Conservation (phyloP, 495 filamentous ascomycete species). For the Aspergillus carlsbadensis region DNA sequence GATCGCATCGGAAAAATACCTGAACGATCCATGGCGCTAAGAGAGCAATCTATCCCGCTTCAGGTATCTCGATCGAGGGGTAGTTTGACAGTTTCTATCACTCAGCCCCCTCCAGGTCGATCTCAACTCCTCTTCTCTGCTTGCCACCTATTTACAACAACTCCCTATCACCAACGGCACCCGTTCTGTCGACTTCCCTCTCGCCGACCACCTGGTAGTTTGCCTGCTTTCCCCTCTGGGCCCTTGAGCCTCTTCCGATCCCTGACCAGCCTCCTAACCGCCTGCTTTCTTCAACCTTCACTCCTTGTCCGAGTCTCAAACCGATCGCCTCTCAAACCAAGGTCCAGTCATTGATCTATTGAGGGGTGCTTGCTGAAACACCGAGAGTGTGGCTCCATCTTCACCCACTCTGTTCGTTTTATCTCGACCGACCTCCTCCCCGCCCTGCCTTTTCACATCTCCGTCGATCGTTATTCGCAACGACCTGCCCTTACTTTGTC, state of each 20-base stretch:
- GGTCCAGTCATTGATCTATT: not conserved
- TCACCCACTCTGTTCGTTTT: not conserved
- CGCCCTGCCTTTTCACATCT: constrained; percentile 2
- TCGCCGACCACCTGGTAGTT: constrained; percentile 21
- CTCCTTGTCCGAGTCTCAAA: not conserved
- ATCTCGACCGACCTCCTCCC: not conserved
- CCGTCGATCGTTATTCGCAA: constrained; percentile 7
- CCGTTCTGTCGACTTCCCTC: constrained; percentile 31
- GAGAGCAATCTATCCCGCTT: constrained; percentile 17
- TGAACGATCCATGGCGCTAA: constrained; percentile 4
- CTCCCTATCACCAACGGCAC: constrained; percentile 28
- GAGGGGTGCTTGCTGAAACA: constrained; percentile 1
- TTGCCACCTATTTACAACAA: constrained; percentile 27
- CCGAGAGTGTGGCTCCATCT: constrained; percentile 6
- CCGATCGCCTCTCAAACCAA: not conserved
- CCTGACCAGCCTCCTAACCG: not conserved
- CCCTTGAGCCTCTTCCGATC: constrained; percentile 12
- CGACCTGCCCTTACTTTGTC: constrained; percentile 1
- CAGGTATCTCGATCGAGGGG: constrained; percentile 18
- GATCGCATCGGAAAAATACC: constrained; percentile 1
- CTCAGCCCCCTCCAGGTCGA: constrained; percentile 12
- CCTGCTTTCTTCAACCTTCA: not conserved
- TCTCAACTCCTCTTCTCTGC: constrained; percentile 16
- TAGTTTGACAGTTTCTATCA: not conserved
- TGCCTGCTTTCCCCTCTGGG: not conserved